Evolutionary conservation across 495 filamentous ascomycete species (phyloP).

Genomic region (Rostrohypoxylon terebratum): DNA sequence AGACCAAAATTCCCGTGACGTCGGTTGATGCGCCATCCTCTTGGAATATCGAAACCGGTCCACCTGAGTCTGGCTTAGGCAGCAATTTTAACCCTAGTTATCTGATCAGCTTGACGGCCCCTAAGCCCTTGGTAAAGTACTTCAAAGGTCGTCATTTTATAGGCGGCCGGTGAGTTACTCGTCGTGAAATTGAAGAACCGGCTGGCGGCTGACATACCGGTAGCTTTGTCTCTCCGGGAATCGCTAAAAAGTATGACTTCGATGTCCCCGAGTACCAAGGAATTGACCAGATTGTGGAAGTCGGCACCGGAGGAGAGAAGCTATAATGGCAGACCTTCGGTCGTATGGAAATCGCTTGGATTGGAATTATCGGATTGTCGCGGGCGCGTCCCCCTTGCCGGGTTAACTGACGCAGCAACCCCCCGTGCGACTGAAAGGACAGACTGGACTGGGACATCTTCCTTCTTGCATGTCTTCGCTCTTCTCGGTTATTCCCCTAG

Average conservation of each 20-base stretch:
- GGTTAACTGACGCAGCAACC: slow-evolving; percentile 59
- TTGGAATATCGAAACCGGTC: slow-evolving; percentile 91
- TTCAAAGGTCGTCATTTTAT: slow-evolving; percentile 91
- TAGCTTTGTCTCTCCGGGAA: slow-evolving; percentile 82
- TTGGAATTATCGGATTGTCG: slow-evolving; percentile 13
- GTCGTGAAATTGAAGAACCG: slow-evolving; percentile 1
- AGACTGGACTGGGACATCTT: slow-evolving; percentile 61
- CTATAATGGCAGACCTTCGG: slow-evolving; percentile 55
- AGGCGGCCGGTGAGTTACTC: slow-evolving; percentile 72
- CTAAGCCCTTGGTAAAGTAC: slow-evolving; percentile 88
- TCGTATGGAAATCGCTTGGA: slow-evolving; percentile 4
- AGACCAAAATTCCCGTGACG: slow-evolving; percentile 79
- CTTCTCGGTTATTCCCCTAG: slow-evolving; percentile 50
- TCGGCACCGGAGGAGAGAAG: slow-evolving; percentile 69
- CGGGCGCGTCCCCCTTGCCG: slow-evolving; percentile 7
- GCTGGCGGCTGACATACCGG: slow-evolving; percentile 37
- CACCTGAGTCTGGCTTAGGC: slow-evolving; percentile 80
- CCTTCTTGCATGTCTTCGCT: slow-evolving; percentile 60
- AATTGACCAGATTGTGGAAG: slow-evolving; percentile 88
- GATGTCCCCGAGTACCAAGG: slow-evolving; percentile 87
- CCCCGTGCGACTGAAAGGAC: slow-evolving; percentile 61
- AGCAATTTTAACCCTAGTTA: slow-evolving; percentile 80
- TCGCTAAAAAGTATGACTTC: slow-evolving; percentile 88
- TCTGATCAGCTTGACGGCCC: slow-evolving; percentile 90
- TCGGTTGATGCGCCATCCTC: slow-evolving; percentile 92